phyloP scores from a whole-genome alignment of 2,329 filamentous ascomycete genomes.

The Phialocephala sp. region DNA sequence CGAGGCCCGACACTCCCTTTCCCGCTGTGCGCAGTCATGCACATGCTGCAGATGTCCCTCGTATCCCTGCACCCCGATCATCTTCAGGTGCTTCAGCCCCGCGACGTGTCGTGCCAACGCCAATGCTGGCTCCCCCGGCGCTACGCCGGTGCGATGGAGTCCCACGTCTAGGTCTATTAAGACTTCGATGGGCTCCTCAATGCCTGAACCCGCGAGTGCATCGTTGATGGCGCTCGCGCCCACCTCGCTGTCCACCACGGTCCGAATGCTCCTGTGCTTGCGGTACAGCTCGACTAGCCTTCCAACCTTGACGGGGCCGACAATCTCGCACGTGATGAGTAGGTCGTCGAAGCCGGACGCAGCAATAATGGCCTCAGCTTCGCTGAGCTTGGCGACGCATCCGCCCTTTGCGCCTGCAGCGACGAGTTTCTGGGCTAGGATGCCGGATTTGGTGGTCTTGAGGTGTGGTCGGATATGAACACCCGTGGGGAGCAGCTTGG shows the following conservation, averaged over 20 bases:
- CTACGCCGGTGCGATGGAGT: conserved; percentile 54
- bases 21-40: conserved; percentile 50
- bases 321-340: conserved; percentile 57
- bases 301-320: conserved; percentile 53
- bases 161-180: conserved; percentile 58
- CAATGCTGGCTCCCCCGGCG: conserved; percentile 46
- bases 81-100: conserved; percentile 45
- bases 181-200: conserved; percentile 47
- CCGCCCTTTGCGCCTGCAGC: conserved; percentile 55
- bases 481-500: conserved; percentile 11
- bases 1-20: conserved; percentile 50
- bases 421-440: conserved; percentile 51
- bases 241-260: conserved; percentile 54
- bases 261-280: conserved; percentile 47
- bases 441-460: conserved; percentile 58
- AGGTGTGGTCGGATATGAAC: conserved; percentile 50
- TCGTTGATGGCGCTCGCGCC: conserved; percentile 53
- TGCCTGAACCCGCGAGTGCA: conserved; percentile 46
- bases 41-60: conserved; percentile 60
- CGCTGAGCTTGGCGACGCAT: conserved; percentile 58
- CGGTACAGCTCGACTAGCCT: conserved; percentile 52
- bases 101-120: conserved; percentile 49
- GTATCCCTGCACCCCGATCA: conserved; percentile 59
- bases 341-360: conserved; percentile 53
- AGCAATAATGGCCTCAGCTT: conserved; percentile 51